phyloP scores from a whole-genome alignment of 2,329 filamentous ascomycete genomes.

The Cladorrhinum sp. region DNA sequence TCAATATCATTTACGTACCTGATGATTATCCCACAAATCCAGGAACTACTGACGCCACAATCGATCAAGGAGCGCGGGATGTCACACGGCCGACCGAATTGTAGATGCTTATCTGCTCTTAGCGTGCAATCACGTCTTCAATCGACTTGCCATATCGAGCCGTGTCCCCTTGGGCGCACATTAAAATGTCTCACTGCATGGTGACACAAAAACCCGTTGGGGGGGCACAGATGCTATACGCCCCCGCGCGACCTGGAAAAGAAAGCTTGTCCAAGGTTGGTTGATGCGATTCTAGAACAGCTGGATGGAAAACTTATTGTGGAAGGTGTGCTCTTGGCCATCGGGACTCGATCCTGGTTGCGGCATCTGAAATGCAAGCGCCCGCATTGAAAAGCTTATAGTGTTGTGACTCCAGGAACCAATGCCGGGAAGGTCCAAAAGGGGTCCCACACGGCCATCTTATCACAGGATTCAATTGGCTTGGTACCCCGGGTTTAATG shows the following conservation, averaged over 20 bases:
- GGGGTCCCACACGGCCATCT: not conserved
- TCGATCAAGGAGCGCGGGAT: not conserved
- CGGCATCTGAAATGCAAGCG: not conserved
- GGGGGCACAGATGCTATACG: not conserved
- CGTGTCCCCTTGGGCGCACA: too few relatives aligned
- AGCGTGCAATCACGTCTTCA: not conserved
- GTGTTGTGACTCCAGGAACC: not conserved
- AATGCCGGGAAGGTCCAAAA: not conserved
- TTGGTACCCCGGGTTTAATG: conserved; percentile 7
- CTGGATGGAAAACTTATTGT: not conserved
- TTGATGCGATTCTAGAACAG: not conserved
- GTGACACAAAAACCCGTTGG: not conserved
- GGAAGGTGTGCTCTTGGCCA: not conserved
- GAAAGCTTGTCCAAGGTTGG: not conserved
- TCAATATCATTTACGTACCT: too few relatives aligned
- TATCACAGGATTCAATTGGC: not conserved
- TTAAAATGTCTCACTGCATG: not conserved
- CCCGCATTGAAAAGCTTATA: not conserved
- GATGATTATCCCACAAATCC: too few relatives aligned
- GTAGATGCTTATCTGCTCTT: not conserved
- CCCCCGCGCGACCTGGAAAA: too few relatives aligned
- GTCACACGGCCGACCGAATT: not conserved
- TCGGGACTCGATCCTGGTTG: not conserved
- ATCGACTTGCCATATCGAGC: not conserved
- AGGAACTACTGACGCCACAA: not conserved